Evolutionary conservation across 2,329 filamentous ascomycete species (phyloP), one percentile per base, ranked within the genome.

Genomic region (Dothideomycetes sp.): DNA sequence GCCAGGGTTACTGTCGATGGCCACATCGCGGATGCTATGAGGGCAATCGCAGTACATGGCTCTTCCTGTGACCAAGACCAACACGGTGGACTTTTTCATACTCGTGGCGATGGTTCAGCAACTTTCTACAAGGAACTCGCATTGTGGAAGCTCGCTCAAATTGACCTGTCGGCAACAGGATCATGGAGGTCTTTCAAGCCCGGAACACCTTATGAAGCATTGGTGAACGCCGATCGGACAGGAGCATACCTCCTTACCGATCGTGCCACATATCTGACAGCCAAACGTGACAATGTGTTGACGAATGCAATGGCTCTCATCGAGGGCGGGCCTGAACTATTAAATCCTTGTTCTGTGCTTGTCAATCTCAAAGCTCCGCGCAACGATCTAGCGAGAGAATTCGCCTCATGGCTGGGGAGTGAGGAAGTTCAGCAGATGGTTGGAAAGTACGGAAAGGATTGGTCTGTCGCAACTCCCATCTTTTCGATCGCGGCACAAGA

Each of bases 331-430:
- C 16, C 37, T 2, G 25, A 47, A 20, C 30, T 52, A 12, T 28
- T 53, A 20, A 52, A 53, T 41, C 48, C 51, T 13, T 53, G 51
- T 37, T 47, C 49, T 5, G 50, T 41, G 24, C 37, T 52, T 18
- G 41, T 52, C 6, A 38, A 46, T 32, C 12, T 12, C 8, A 38
- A 23, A 5, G 35, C 35, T 18, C 35, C 35, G 4, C 4, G n/a
- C 18, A 38, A 33, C 12, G 16, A 25, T 5, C 28, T 25, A 9
- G 51, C 48, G 8, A 13, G 9, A 5, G 20, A 13, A 3, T 53
- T 53, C 36, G 51, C 48, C n/a, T 23, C 33, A 5, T 53, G 51
- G 51, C 29, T 53, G 2, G 35, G 19, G 1, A 37, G 36, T 11
- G 3, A 18, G 2, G 25, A 19, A 9, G 49, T 47, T 1, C 49